A percentile compares a stretch with the other conserved stretches of the same genome.
phyloP scores from a whole-genome alignment of 2,329 filamentous ascomycete genomes.

The Amesomyces nigricolor region DNA sequence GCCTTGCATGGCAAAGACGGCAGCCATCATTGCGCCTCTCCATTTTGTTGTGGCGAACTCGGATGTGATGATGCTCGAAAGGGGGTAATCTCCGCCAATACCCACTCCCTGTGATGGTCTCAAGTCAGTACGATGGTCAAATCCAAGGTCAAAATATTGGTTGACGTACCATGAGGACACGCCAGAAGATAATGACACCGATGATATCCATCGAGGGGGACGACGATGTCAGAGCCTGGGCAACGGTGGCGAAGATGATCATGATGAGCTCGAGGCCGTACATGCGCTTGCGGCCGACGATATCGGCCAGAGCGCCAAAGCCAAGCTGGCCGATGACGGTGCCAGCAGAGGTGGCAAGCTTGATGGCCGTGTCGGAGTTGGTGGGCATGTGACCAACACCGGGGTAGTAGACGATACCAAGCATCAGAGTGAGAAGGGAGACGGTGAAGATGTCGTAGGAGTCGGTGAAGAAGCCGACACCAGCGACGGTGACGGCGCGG shows the following conservation, averaged over 20 bases:
- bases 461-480: conserved; percentile 85
- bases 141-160: not conserved
- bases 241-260: conserved; percentile 73
- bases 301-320: conserved; percentile 74
- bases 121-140: not conserved
- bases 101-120: conserved; percentile 45
- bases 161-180: conserved; percentile 58
- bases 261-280: conserved; percentile 74
- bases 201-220: conserved; percentile 59
- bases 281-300: conserved; percentile 59
- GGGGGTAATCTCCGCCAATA: conserved; percentile 73
- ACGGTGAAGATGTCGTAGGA: conserved; percentile 66
- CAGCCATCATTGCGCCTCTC: conserved; percentile 81
- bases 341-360: conserved; percentile 75
- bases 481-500: conserved; percentile 68
- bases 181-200: conserved; percentile 72
- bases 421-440: conserved; percentile 66
- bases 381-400: conserved; percentile 55
- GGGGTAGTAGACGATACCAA: conserved; percentile 72
- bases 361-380: conserved; percentile 72
- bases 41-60: conserved; percentile 84
- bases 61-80: conserved; percentile 78
- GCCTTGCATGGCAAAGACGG: conserved; percentile 84
- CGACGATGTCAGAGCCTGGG: conserved; percentile 59
- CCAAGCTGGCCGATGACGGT: conserved; percentile 77